phyloP scores from a whole-genome alignment of 78 protist genomes.

The Guillardia theta region DNA sequence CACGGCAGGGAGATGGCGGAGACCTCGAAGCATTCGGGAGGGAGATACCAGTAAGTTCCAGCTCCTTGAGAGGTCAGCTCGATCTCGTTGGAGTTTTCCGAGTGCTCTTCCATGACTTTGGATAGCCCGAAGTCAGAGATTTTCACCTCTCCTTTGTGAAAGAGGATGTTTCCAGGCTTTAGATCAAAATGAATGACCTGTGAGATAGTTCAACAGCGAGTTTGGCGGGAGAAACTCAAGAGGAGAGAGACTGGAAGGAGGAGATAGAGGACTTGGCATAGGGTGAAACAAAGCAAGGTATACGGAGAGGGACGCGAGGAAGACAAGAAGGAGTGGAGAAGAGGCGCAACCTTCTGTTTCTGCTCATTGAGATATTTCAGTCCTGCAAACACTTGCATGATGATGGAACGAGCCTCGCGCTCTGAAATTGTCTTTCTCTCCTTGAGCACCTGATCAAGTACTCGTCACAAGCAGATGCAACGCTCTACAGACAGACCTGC shows the following conservation, averaged over 20 bases:
- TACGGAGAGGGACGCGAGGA: not conserved
- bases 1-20: too few relatives aligned
- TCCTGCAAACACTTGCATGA: conserved; percentile 48
- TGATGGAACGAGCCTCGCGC: not conserved
- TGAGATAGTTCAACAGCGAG: not conserved
- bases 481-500: not conserved
- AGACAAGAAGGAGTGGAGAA: not conserved
- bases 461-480: not conserved
- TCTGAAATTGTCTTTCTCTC: not conserved
- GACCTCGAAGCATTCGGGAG: conserved; percentile 89
- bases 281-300: not conserved
- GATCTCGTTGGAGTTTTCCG: not conserved
- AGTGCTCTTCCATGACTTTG: not conserved
- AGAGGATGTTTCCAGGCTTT: conserved; percentile 84
- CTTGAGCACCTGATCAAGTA: conserved; percentile 21
- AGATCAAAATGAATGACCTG: conserved; percentile 87
- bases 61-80: conserved; percentile 72
- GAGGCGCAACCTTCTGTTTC: not conserved
- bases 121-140: not conserved
- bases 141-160: not conserved
- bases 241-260: not conserved
- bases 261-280: not conserved
- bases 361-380: conserved; percentile 67
- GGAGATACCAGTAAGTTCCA: conserved; percentile 91
- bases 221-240: too few relatives aligned